Conservation (phyloP, 2,329 filamentous ascomycete species). For the Pestalotiopsis sp. region DNA sequence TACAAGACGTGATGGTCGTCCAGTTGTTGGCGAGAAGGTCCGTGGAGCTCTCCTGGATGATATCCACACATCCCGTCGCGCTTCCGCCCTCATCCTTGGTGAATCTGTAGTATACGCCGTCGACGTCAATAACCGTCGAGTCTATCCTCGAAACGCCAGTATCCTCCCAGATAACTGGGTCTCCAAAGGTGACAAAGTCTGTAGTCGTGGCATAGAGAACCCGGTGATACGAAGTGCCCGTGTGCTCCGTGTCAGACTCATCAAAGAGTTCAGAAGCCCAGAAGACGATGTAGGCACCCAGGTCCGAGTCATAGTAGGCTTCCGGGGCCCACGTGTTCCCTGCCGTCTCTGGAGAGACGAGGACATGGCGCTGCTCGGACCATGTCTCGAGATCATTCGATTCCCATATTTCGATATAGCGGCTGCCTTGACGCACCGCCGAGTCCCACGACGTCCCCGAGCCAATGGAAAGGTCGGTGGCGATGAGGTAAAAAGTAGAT, state of each 20-base stretch:
- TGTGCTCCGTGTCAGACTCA: slow-evolving; percentile 42
- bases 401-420: slow-evolving; percentile 57
- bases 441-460: slow-evolving; percentile 55
- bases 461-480: slow-evolving; percentile 57
- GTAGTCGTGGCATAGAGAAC: slow-evolving; percentile 55
- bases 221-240: slow-evolving; percentile 48
- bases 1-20: slow-evolving; percentile 49
- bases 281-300: slow-evolving; percentile 47
- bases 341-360: slow-evolving; percentile 50
- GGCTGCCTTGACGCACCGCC: slow-evolving; percentile 49
- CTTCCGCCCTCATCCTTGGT: slow-evolving; percentile 56
- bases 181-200: slow-evolving; percentile 53
- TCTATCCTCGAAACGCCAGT: slow-evolving; percentile 54
- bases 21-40: slow-evolving; percentile 45
- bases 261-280: slow-evolving; percentile 52
- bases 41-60: slow-evolving; percentile 54
- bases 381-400: slow-evolving; percentile 52
- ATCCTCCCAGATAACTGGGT: slow-evolving; percentile 53
- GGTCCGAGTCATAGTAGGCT: slow-evolving; percentile 48
- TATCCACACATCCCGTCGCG: slow-evolving; percentile 54
- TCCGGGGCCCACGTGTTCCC: slow-evolving; percentile 60
- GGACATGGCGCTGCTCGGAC: slow-evolving; percentile 52
- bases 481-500: slow-evolving; percentile 53
- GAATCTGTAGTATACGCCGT: slow-evolving; percentile 51
- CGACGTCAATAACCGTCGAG: slow-evolving; percentile 50